A percentile compares a stretch with the other conserved stretches of the same genome.
Evolutionary conservation across 805 yeast genomes (phyloP).

Genomic region (Scheffersomyces stipitis): DNA sequence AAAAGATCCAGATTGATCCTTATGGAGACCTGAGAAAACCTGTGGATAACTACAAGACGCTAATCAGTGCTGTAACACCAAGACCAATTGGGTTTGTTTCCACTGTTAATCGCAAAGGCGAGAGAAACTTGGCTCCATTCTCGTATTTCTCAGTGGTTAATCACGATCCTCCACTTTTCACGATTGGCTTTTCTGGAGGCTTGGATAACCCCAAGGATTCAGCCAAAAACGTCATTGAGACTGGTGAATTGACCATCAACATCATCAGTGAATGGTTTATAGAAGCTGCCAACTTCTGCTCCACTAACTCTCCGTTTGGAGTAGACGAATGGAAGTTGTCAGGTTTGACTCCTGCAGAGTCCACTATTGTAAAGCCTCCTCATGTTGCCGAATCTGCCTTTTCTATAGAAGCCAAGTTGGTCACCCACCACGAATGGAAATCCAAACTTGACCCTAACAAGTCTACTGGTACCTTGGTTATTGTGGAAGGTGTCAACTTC

Average conservation of each 20-base stretch:
- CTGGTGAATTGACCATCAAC: slow-evolving; percentile 55
- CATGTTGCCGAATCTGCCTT: slow-evolving; percentile 65
- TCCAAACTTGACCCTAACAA: slow-evolving; percentile 37
- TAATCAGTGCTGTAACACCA: slow-evolving; percentile 55
- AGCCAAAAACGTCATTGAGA: slow-evolving; percentile 45
- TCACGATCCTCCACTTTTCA: slow-evolving; percentile 60
- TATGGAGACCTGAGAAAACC: slow-evolving; percentile 32
- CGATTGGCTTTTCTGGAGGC: slow-evolving; percentile 47
- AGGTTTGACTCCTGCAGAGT: slow-evolving; percentile 50
- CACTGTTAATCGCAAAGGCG: slow-evolving; percentile 44
- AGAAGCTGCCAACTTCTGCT: slow-evolving; percentile 59
- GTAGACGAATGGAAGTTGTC: slow-evolving; percentile 56
- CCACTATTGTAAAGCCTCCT: slow-evolving; percentile 49
- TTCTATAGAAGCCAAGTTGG: slow-evolving; percentile 53
- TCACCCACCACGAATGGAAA: slow-evolving; percentile 44
- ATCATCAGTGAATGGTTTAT: slow-evolving; percentile 62
- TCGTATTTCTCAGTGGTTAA: slow-evolving; percentile 51
- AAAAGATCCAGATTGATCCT: slow-evolving; percentile 52
- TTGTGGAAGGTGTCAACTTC: slow-evolving; percentile 57
- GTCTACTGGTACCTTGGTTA: slow-evolving; percentile 37
- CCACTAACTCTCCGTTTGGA: slow-evolving; percentile 47
- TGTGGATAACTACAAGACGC: slow-evolving; percentile 47
- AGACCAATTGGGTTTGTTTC: slow-evolving; percentile 63
- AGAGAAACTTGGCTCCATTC: slow-evolving; percentile 57
- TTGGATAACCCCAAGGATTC: slow-evolving; percentile 35